A percentile compares a stretch with the other conserved stretches of the same genome.
Conservation (phyloP, 176 grass and related monocot species). For the Hyparrhenia diplandra region DNA sequence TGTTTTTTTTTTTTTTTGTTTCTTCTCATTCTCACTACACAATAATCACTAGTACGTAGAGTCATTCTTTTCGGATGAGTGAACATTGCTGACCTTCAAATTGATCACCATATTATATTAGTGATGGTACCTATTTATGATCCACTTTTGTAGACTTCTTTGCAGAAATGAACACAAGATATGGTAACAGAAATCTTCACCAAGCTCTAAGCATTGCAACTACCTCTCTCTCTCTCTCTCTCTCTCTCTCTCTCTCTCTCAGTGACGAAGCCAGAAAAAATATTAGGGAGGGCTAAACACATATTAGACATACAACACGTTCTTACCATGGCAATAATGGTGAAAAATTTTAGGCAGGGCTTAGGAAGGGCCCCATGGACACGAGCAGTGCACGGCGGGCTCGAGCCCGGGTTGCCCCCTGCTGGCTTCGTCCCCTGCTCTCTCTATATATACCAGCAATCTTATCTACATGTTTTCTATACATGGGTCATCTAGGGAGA, state of each 20-base stretch:
- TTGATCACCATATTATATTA: not conserved
- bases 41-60: not conserved
- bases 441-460: no score
- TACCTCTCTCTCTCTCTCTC: no score
- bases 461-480: not conserved
- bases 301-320: no score
- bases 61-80: not conserved
- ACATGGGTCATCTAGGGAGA: not conserved
- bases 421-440: no score
- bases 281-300: no score
- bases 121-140: not conserved
- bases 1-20: not conserved
- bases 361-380: no score
- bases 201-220: not conserved
- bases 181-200: not conserved
- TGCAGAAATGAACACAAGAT: not conserved
- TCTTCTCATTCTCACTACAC: not conserved
- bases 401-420: no score
- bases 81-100: not conserved
- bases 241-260: no score
- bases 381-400: no score
- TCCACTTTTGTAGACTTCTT: not conserved
- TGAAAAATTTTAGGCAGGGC: no score
- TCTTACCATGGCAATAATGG: no score
- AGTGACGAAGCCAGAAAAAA: no score